phyloP scores from a whole-genome alignment of 2,329 filamentous ascomycete species.

The Trichoderma afroharzianum region DNA sequence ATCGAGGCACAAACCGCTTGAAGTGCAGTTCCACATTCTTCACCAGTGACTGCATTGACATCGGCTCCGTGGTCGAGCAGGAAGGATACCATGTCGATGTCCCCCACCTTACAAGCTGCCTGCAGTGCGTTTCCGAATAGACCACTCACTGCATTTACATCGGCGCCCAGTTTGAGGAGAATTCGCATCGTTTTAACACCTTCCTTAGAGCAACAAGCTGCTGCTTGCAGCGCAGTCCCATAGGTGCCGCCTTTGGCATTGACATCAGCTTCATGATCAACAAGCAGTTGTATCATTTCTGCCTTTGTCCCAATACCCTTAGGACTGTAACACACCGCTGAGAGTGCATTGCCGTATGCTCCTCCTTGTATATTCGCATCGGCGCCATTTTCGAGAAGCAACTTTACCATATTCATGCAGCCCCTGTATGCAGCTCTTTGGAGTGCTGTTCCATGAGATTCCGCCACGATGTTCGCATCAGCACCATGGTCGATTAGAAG shows the following conservation, averaged over 20 bases:
- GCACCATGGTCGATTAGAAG: neutral
- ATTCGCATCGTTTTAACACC: neutral
- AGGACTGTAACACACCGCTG: neutral
- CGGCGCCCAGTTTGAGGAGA: neutral
- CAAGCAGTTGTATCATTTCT: neutral
- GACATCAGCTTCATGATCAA: neutral
- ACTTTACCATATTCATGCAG: neutral
- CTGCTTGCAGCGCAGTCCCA: neutral
- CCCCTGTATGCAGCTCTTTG: neutral
- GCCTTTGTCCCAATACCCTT: neutral
- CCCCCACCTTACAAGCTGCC: neutral
- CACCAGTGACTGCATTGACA: neutral
- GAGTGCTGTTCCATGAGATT: neutral
- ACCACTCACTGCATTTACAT: neutral
- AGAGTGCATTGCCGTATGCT: neutral
- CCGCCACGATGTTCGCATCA: neutral
- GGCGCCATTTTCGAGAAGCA: neutral
- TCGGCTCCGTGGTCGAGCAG: neutral
- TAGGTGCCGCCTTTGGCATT: neutral
- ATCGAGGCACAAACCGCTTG: neutral
- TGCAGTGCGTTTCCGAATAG: neutral
- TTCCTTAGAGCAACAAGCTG: neutral
- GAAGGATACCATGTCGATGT: neutral
- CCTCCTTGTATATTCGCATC: neutral
- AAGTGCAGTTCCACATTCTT: neutral